Evolutionary conservation across 2,329 filamentous ascomycete genomes (phyloP), one percentile per base, ranked within the genome.

Genomic region (Didymella exigua): DNA sequence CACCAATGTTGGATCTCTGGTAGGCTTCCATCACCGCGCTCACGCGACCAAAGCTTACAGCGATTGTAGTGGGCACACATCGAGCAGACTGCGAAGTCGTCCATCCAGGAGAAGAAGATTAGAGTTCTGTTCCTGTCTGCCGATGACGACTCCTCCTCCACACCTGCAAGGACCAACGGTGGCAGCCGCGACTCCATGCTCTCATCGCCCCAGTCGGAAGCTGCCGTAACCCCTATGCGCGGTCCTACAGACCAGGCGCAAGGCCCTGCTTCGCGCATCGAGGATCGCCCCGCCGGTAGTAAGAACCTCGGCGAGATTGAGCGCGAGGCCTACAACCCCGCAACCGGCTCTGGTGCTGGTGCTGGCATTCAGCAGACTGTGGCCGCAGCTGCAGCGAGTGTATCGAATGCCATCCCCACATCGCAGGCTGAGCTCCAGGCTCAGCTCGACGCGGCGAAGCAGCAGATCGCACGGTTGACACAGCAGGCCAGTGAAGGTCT

Each of bases 61-160:
- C 14, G 27, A 31, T 37, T 64, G 56, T 67, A 95, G 89, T 96
- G 93, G 86, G 86, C 81, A 65, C 81, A 83, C 84, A 81, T 89
- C 73, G 80, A 95, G 81, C 84, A 87, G 72, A 84, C 83, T 9
- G 84, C 90, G 54, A 98, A 96, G 79, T 81, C 83, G 13, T 82
- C 84, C 19, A 88, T 99, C 56, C 86, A 92, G 69, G 95, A 99
- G 81, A 91, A 89, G 81, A 99, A 98, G 83, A 99, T 99, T 66
- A 88, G 93, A 41, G 95, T 99, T 61, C 84, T 83, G 65, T 99
- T 93, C 82, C 82, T 97, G 36, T 77, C 89, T 42, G 81, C 88
- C 9, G 84, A 86, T 44, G 83, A 83, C 34, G 62, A 67, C 14
- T 46, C 34, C 18, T 37, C 55, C 68, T 31, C 70, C 18, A 69